Conservation (phyloP, 2,329 filamentous ascomycete genomes). For the Teratosphaeria pseudoeucalypti region DNA sequence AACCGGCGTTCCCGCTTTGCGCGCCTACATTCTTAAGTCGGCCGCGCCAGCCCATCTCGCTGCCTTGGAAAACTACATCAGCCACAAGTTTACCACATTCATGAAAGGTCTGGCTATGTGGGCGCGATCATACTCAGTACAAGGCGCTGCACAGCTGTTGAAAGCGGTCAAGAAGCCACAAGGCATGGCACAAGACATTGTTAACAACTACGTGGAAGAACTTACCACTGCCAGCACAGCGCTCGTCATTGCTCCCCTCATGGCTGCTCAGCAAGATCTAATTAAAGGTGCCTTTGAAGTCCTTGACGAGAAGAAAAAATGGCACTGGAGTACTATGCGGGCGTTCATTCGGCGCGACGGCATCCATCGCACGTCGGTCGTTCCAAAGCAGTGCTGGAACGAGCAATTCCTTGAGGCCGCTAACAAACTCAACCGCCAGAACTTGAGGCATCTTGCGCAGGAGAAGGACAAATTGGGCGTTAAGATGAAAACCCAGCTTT, state of each 20-base stretch:
- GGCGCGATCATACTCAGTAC: not conserved
- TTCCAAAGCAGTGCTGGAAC: constrained; percentile 11
- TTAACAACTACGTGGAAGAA: not conserved
- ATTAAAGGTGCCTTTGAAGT: no score
- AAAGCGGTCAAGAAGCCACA: not conserved
- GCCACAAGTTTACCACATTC: not conserved
- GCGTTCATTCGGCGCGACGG: constrained; percentile 3
- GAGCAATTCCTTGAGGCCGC: constrained; percentile 10
- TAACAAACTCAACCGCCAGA: not conserved
- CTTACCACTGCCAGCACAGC: no score
- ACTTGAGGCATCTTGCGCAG: not conserved
- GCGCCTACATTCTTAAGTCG: not conserved
- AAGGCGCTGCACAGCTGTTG: not conserved
- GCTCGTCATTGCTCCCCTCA: no score
- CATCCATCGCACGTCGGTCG: constrained; percentile 5
- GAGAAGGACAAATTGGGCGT: not conserved
- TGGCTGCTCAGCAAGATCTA: no score
- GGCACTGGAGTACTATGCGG: no score
- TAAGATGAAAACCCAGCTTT: not conserved
- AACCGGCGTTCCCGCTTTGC: not conserved
- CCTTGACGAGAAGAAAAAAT: no score
- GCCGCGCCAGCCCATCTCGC: not conserved
- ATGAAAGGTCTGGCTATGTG: not conserved
- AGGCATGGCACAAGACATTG: constrained; percentile 8
- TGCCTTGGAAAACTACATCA: constrained; percentile 6